Evolutionary conservation across 306 rosid species (phyloP).

Genomic region (Ammopiptanthus mongolicus): DNA sequence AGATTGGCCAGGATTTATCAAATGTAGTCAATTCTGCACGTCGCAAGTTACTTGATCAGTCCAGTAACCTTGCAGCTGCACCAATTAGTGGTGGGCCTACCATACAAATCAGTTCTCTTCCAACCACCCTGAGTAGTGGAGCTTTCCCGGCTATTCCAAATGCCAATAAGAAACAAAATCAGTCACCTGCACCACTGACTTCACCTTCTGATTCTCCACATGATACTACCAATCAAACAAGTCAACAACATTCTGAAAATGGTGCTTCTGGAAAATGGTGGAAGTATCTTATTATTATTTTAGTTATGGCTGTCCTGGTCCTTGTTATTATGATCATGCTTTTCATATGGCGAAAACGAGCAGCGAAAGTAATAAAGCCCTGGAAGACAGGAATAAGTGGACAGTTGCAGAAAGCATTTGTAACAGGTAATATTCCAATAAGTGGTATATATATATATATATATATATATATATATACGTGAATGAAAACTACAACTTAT

Average conservation of each 20-base stretch:
- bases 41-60: slow-evolving; percentile 68
- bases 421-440: slow-evolving; percentile 57
- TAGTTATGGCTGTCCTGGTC: slow-evolving; percentile 37
- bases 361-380: slow-evolving; percentile 66
- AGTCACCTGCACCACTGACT: slow-evolving; percentile 27
- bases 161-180: slow-evolving; percentile 26
- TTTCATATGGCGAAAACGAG: slow-evolving; percentile 59
- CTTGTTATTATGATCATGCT: slow-evolving; percentile 36
- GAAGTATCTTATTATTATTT: slow-evolving; percentile 41
- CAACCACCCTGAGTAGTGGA: slow-evolving; percentile 72
- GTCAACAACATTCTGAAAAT: slow-evolving; percentile 20
- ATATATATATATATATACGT: too few relatives aligned
- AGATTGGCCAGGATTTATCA: slow-evolving; percentile 17
- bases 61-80: slow-evolving; percentile 70
- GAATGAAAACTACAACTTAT: background rate
- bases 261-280: slow-evolving; percentile 34
- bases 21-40: slow-evolving; percentile 38
- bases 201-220: slow-evolving; percentile 13
- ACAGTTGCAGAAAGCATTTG: slow-evolving; percentile 93
- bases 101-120: slow-evolving; percentile 40
- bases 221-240: background rate
- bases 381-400: slow-evolving; percentile 97
- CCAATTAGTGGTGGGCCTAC: slow-evolving; percentile 38
- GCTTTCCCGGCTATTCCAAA: slow-evolving; percentile 67
- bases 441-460: background rate